These are phyloP conservation scores for Fusarium scirpi DNA, from an alignment of 2,329 filamentous ascomycete genomes.

Conservation along the genomic window DNA sequence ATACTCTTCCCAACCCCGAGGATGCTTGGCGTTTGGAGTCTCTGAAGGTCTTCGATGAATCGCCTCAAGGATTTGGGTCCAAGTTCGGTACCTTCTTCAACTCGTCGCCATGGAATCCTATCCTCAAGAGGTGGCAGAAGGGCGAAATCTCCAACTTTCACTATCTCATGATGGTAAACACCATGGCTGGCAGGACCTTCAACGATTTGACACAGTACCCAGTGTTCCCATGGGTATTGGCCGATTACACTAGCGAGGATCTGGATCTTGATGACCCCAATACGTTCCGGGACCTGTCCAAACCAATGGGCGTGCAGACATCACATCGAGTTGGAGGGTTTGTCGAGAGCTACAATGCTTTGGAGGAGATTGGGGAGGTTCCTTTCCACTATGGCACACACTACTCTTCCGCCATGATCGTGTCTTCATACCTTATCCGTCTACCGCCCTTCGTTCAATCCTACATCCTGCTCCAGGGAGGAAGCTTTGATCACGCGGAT, in stretches of 20 bases:
- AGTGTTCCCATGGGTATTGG: conserved; percentile 96
- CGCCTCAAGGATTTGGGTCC: conserved; percentile 76
- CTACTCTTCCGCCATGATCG: conserved; percentile 99
- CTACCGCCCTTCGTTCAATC: conserved; percentile 97
- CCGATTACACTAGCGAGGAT: conserved; percentile 95
- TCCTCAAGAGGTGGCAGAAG: conserved; percentile 89
- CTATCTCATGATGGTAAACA: conserved; percentile 98
- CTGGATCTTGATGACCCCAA: conserved; percentile 86
- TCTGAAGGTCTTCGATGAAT: conserved; percentile 73
- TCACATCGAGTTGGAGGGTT: conserved; percentile 81
- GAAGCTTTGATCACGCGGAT: conserved; percentile 95
- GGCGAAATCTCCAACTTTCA: conserved; percentile 99
- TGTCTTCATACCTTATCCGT: conserved; percentile 94
- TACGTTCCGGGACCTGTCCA: conserved; percentile 90
- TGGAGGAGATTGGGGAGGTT: conserved; percentile 91
- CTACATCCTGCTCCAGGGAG: conserved; percentile 93
- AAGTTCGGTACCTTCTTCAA: conserved; percentile 95
- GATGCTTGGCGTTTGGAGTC: conserved; percentile 93
- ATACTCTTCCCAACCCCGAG: conserved; percentile 79
- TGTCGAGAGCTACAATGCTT: conserved; percentile 83
- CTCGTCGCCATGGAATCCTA: conserved; percentile 81
- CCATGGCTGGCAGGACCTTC: conserved; percentile 95
- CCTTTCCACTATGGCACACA: conserved; percentile 99
- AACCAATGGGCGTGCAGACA: conserved; percentile 95
- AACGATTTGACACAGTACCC: conserved; percentile 99